A percentile compares a stretch with the other conserved stretches of the same genome.
Conservation (phyloP, 2,329 filamentous ascomycete genomes). For the Paracamarosporium sp. region DNA sequence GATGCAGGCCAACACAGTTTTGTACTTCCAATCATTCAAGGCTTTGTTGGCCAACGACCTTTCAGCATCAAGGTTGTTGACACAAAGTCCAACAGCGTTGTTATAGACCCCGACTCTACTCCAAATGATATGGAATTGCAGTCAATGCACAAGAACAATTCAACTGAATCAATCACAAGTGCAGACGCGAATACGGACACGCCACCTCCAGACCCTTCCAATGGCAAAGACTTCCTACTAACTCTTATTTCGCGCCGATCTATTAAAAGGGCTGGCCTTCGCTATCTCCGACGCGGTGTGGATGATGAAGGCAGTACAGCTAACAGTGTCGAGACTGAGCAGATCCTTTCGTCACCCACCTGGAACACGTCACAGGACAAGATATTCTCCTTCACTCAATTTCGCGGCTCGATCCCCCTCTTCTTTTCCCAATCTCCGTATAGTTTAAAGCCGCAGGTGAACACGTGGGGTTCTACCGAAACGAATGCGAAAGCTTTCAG, state of each 20-base stretch:
- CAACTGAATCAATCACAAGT: conserved; percentile 23
- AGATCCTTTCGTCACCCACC: conserved; percentile 77
- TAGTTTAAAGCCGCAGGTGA: conserved; percentile 85
- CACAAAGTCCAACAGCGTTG: conserved; percentile 34
- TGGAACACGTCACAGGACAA: conserved; percentile 67
- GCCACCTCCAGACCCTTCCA: conserved; percentile 40
- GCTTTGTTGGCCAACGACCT: conserved; percentile 85
- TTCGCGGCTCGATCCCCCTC: conserved; percentile 88
- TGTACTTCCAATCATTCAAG: conserved; percentile 85
- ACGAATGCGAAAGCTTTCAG: conserved; percentile 80
- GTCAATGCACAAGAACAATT: conserved; percentile 37
- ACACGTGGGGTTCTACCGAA: conserved; percentile 79
- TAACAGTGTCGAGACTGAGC: conserved; percentile 94
- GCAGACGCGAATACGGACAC: conserved; percentile 15
- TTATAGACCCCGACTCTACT: conserved; percentile 42
- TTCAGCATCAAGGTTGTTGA: conserved; percentile 72
- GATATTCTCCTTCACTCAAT: conserved; percentile 83
- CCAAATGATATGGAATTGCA: conserved; percentile 45
- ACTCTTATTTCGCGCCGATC: conserved; percentile 92
- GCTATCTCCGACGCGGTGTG: conserved; percentile 88
- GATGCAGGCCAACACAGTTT: conserved; percentile 74
- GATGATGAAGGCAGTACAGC: conserved; percentile 89
- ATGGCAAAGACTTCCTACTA: conserved; percentile 69
- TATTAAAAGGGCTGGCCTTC: conserved; percentile 81
- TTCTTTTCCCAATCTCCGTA: conserved; percentile 97